Percentiles rank a stretch among this genome's conserved stretches.
Conservation (phyloP, 169 alveolate species). For the Plasmodium yoelii region DNA sequence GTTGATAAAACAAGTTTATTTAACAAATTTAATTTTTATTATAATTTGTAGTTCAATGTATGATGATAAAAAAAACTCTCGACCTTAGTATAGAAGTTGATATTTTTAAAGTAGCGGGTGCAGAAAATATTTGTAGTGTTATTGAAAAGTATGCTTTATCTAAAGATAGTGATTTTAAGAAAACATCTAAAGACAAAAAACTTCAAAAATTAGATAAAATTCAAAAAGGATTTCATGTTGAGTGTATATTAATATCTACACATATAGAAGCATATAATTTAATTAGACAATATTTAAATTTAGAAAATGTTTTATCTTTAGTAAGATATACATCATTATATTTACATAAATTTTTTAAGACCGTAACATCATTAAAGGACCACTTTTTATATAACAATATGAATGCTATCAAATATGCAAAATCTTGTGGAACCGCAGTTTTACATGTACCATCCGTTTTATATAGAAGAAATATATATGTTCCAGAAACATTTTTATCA, state of each 20-base stretch:
- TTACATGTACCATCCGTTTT: slow-evolving; percentile 65
- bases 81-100: slow-evolving; percentile 34
- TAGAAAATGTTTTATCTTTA: slow-evolving; percentile 59
- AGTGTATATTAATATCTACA: slow-evolving; percentile 45
- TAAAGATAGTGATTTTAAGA: neutral
- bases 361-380: slow-evolving; percentile 27
- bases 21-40: neutral
- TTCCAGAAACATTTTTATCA: slow-evolving; percentile 74
- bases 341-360: slow-evolving; percentile 63
- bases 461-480: slow-evolving; percentile 49
- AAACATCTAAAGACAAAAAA: neutral
- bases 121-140: slow-evolving; percentile 43
- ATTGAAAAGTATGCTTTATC: slow-evolving; percentile 21
- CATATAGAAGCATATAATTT: slow-evolving; percentile 52
- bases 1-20: too few relatives aligned
- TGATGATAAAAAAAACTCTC: slow-evolving; percentile 33
- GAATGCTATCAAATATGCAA: slow-evolving; percentile 26
- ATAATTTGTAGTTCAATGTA: slow-evolving; percentile 26
- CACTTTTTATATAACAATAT: slow-evolving; percentile 27
- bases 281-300: slow-evolving; percentile 63
- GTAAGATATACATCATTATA: slow-evolving; percentile 75
- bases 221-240: slow-evolving; percentile 48
- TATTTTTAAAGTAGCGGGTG: slow-evolving; percentile 26
- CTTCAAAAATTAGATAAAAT: neutral
- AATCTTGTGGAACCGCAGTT: slow-evolving; percentile 41